phyloP scores from a whole-genome alignment of 192 early-diverging fungal genomes.

The Linderina pennispora region DNA sequence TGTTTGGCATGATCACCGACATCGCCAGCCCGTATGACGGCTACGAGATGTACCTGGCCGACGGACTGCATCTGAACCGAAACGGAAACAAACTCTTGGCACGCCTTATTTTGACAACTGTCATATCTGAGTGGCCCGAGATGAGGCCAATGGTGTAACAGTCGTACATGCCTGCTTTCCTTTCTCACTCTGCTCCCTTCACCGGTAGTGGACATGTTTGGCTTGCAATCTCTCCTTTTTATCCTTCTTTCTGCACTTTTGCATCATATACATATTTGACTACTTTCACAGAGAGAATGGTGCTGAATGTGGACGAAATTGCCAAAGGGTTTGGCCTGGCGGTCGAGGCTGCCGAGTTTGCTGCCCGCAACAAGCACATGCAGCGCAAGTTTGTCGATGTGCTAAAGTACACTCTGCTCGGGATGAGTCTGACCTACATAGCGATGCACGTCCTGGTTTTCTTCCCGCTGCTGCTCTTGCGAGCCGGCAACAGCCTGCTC shows the following conservation, averaged over 20 bases:
- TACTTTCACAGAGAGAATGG: slow-evolving; percentile 4
- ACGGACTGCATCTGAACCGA: slow-evolving; percentile 54
- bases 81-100: slow-evolving; percentile 47
- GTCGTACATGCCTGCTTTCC: background rate
- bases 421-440: slow-evolving; percentile 19
- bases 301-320: slow-evolving; percentile 15
- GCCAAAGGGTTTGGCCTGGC: slow-evolving; percentile 27
- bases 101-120: slow-evolving; percentile 5
- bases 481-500: slow-evolving; percentile 11
- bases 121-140: slow-evolving; percentile 8
- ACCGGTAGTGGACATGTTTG: no score
- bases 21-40: slow-evolving; percentile 8
- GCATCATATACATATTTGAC: background rate
- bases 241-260: background rate
- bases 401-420: slow-evolving; percentile 18
- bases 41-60: slow-evolving; percentile 41
- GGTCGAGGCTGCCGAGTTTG: slow-evolving; percentile 29
- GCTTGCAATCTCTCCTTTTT: background rate
- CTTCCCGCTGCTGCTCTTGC: slow-evolving; percentile 30
- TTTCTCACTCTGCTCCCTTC: background rate
- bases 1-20: background rate
- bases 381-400: slow-evolving; percentile 22
- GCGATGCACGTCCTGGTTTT: slow-evolving; percentile 17
- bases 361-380: slow-evolving; percentile 20
- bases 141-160: background rate